Evolutionary conservation across 768 basidiomycete species (phyloP), one percentile per base, ranked within the genome.

Genomic region (Plicaturopsis crispa): DNA sequence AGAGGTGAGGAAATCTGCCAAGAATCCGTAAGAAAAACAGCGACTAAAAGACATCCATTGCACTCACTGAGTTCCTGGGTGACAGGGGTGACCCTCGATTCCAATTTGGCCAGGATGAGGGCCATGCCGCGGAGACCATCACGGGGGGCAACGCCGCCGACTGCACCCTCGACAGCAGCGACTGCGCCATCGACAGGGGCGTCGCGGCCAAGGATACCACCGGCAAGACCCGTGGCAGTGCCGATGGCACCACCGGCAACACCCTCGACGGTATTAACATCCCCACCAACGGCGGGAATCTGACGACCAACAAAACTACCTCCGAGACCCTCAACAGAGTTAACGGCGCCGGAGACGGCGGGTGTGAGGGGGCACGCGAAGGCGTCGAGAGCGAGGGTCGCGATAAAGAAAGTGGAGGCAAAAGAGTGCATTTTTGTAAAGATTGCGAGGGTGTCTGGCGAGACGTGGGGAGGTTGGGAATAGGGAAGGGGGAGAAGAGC

Each of bases 401-500:
- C 34, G 46, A 57, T 36, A 46, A 46, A 33, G 40, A 45, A 38
- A 36, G 52, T 24, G 35, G 43, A 43, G 46, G 36, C 43, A 46
- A 62, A 61, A 39, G 59, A 63, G 52, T 48, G 55, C 65, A 66
- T 66, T 42, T 52, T 53, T 44, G 41, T 54, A 63, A 56, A 23
- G 60, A 63, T 40, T 41, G 60, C 56, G 47, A 43, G 44, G 49
- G 46, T 41, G 45, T 49, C 47, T 41, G 37, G 28, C 35, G 31
- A 41, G 48, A 55, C 50, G 55, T 48, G 40, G 38, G 46, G 47
- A 42, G 39, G 33, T 39, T 40, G 18, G 24, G 6, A 31, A 21
- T 36, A 14, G 28, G 16, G 36, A 26, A 16, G 20, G 24, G 45
- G 19, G 36, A 24, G 32, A 38, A 6, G 37, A 50, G n/a, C n/a